phyloP scores from a whole-genome alignment of 2,329 filamentous ascomycete species.

The Ophiobolus disseminans region DNA sequence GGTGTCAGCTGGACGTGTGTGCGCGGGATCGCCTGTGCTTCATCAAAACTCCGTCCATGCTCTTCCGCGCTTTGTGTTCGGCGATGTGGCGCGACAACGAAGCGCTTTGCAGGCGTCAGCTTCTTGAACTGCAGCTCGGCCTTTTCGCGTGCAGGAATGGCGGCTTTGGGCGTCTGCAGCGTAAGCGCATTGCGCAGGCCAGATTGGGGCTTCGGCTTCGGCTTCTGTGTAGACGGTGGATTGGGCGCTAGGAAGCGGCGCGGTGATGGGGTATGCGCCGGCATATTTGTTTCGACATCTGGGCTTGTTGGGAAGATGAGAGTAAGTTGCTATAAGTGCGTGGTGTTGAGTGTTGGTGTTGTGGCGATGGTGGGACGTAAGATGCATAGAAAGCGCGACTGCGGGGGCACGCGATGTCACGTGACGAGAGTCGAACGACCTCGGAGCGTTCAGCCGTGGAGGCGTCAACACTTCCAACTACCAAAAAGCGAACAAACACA shows the following conservation, averaged over 20 bases:
- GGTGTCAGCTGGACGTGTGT: conserved; percentile 15
- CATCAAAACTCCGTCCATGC: conserved; percentile 6
- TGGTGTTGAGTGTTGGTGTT: no score
- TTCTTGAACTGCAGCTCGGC: conserved; percentile 18
- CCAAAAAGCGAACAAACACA: no score
- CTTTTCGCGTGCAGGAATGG: background rate
- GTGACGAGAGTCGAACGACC: no score
- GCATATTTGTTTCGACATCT: conserved; percentile 27
- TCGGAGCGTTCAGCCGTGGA: no score
- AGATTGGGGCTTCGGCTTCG: conserved; percentile 30
- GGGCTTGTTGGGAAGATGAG: no score
- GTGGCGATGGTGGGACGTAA: background rate
- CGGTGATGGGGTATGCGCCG: conserved; percentile 39
- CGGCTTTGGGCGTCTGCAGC: conserved; percentile 16
- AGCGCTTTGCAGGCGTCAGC: conserved; percentile 42
- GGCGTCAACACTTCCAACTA: no score
- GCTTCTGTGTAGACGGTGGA: conserved; percentile 21
- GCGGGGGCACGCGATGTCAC: no score
- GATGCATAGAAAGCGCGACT: no score
- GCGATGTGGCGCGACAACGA: conserved; percentile 32
- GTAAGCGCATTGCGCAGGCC: conserved; percentile 29
- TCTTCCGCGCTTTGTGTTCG: conserved; percentile 1
- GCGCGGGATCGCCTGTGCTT: conserved; percentile 1
- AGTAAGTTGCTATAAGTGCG: no score
- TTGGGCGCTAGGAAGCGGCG: conserved; percentile 43